These are phyloP conservation scores for Botrytis byssoidea DNA, from an alignment of 2,329 filamentous ascomycete species.

Conservation along the genomic window DNA sequence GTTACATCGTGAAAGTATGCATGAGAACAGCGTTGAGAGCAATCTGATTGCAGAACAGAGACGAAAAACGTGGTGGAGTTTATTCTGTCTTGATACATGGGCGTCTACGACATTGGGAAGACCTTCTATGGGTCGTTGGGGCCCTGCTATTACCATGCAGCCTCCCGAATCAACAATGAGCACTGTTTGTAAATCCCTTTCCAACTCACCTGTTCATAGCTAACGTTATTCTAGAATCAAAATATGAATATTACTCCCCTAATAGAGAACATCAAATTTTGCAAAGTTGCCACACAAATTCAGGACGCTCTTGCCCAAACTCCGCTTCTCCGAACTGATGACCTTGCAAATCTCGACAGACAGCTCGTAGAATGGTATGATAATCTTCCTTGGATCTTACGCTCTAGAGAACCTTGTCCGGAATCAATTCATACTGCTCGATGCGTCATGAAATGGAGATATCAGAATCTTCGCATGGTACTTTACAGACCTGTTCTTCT, in stretches of 20 bases:
- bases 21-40: conserved; percentile 31
- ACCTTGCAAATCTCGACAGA: conserved; percentile 64
- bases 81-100: conserved; percentile 75
- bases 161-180: conserved; percentile 49
- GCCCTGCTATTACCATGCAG: conserved; percentile 65
- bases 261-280: conserved; percentile 76
- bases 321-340: conserved; percentile 63
- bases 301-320: conserved; percentile 72
- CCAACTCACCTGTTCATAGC: background rate
- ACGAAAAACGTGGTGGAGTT: conserved; percentile 70
- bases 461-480: conserved; percentile 74
- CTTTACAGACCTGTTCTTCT: conserved; percentile 72
- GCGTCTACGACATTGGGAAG: conserved; percentile 68
- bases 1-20: conserved; percentile 61
- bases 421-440: conserved; percentile 69
- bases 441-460: conserved; percentile 79
- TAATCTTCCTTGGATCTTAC: conserved; percentile 64
- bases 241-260: conserved; percentile 67
- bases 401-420: conserved; percentile 64
- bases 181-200: conserved; percentile 29
- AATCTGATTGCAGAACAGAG: conserved; percentile 56
- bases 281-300: conserved; percentile 73
- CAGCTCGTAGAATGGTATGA: conserved; percentile 73
- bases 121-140: conserved; percentile 66
- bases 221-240: conserved; percentile 40